Evolutionary conservation across 176 grass and related monocot species (phyloP).

Genomic region (Juncus effusus): DNA sequence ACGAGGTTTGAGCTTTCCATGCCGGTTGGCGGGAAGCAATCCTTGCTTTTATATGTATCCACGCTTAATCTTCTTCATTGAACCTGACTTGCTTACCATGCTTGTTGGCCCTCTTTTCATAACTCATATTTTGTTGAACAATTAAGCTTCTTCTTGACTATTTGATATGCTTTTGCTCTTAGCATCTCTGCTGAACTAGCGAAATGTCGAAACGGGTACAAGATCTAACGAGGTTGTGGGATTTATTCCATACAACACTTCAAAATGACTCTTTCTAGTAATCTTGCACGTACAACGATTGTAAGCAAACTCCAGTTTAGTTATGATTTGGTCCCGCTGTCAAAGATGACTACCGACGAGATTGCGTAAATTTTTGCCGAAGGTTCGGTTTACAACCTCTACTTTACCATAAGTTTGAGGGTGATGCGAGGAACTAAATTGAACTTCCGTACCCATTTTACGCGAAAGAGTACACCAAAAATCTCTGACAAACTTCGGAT

Average conservation of each 20-base stretch:
- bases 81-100: too few relatives aligned
- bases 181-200: constrained; percentile 1
- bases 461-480: not conserved
- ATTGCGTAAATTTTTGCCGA: not conserved
- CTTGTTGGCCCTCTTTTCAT: too few relatives aligned
- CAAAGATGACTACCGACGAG: too few relatives aligned
- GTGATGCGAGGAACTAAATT: not conserved
- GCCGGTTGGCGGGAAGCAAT: too few relatives aligned
- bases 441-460: not conserved
- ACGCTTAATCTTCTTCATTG: too few relatives aligned
- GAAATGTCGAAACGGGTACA: not conserved
- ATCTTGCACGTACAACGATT: not conserved
- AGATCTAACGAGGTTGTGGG: not conserved
- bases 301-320: not conserved
- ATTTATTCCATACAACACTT: not conserved
- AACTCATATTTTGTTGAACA: too few relatives aligned
- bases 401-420: constrained; percentile 10
- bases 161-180: not conserved
- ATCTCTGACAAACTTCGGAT: not conserved
- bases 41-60: too few relatives aligned
- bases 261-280: not conserved
- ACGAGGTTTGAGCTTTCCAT: too few relatives aligned
- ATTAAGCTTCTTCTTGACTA: too few relatives aligned
- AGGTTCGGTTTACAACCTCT: constrained; percentile 1
- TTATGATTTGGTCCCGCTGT: constrained; percentile 2